phyloP scores from a whole-genome alignment of 1,284 basidiomycete species.

The Sphagnurus paluster region DNA sequence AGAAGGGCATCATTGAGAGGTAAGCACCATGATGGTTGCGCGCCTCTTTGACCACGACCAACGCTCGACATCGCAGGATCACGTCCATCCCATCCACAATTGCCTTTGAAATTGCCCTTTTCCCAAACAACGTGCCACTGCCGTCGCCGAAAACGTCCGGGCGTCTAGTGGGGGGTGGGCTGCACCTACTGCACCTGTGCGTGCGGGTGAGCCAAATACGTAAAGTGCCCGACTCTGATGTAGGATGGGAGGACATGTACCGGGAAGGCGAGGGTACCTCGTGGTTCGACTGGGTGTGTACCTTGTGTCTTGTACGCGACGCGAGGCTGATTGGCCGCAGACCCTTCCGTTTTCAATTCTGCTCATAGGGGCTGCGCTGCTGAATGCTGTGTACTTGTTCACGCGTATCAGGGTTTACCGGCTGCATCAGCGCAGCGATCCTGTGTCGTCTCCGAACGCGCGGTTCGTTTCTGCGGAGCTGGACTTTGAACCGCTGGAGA shows the following conservation, averaged over 20 bases:
- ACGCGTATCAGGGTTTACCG: conserved; percentile 66
- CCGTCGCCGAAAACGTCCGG: conserved; percentile 66
- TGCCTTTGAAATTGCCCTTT: conserved; percentile 70
- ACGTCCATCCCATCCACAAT: conserved; percentile 64
- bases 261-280: conserved; percentile 58
- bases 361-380: conserved; percentile 49
- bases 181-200: conserved; percentile 69
- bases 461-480: conserved; percentile 58
- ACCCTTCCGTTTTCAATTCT: conserved; percentile 59
- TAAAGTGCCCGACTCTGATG: conserved; percentile 59
- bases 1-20: conserved; percentile 63
- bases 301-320: neutral
- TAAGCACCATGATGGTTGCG: conserved; percentile 25
- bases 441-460: conserved; percentile 66
- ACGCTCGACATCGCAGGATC: conserved; percentile 39
- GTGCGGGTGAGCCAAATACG: conserved; percentile 60
- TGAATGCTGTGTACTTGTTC: conserved; percentile 66
- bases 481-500: conserved; percentile 43
- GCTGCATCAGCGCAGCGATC: conserved; percentile 60
- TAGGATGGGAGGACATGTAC: conserved; percentile 78
- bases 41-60: conserved; percentile 5
- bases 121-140: conserved; percentile 73
- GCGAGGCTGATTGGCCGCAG: conserved; percentile 33
- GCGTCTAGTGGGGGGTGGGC: conserved; percentile 57
- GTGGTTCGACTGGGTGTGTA: conserved; percentile 79